Evolutionary conservation across 2,329 filamentous ascomycete species (phyloP).

Genomic region (Pseudogymnoascus sp.): DNA sequence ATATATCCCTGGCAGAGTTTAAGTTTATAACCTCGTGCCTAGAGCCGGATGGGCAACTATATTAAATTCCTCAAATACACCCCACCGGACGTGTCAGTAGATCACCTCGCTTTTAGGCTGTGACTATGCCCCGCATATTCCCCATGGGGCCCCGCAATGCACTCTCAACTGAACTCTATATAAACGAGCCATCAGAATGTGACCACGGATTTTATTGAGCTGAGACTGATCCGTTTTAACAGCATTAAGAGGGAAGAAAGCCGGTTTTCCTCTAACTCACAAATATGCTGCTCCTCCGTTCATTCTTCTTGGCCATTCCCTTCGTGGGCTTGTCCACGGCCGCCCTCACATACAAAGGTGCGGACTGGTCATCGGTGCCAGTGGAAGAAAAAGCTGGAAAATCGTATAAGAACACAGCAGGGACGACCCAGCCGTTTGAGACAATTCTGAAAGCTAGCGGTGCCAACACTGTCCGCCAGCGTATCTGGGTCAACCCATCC

Average conservation of each 20-base stretch:
- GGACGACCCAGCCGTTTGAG: slow-evolving; percentile 48
- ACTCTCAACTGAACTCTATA: background rate
- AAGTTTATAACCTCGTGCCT: background rate
- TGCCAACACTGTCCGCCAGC: slow-evolving; percentile 61
- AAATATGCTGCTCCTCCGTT: slow-evolving; percentile 4
- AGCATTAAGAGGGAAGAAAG: background rate
- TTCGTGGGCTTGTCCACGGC: background rate
- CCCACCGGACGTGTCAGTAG: background rate
- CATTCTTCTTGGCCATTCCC: background rate
- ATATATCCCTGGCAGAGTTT: background rate
- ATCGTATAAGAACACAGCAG: slow-evolving; percentile 49
- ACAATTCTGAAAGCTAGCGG: slow-evolving; percentile 52
- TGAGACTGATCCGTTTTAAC: background rate
- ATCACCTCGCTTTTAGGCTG: background rate
- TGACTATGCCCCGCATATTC: background rate
- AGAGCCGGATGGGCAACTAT: background rate
- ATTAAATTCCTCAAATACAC: slow-evolving; percentile 4
- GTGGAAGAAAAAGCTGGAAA: slow-evolving; percentile 54
- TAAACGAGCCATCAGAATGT: background rate
- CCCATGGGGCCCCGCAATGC: background rate
- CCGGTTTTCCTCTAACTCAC: background rate
- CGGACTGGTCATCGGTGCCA: slow-evolving; percentile 60
- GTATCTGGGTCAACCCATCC: slow-evolving; percentile 61
- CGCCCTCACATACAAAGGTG: slow-evolving; percentile 53
- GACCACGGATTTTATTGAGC: background rate